Evolutionary conservation across 176 grass and related monocot species (phyloP).

Genomic region (Avena atlantica): DNA sequence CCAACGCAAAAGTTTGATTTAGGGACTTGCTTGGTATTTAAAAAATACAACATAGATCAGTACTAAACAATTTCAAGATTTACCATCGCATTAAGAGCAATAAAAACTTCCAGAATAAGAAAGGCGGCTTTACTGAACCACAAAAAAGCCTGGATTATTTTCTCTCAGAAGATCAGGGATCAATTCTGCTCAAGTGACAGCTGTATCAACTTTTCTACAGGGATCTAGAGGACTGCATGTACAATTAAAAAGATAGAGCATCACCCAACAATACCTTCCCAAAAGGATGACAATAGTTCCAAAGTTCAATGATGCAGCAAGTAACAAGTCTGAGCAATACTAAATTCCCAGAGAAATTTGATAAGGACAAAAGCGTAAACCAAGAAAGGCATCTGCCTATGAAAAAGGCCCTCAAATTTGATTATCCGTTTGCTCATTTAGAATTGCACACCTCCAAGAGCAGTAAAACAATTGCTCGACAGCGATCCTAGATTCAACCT

Average conservation of each 20-base stretch:
- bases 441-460: not conserved
- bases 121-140: not conserved
- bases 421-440: not conserved
- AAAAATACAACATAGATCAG: constrained; percentile 28
- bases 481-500: not conserved
- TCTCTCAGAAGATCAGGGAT: not conserved
- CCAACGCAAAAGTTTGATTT: not conserved
- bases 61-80: not conserved
- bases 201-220: not conserved
- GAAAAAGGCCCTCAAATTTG: not conserved
- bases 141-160: not conserved
- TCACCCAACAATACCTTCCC: not conserved
- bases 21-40: not conserved
- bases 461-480: not conserved
- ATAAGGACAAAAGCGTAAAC: not conserved
- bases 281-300: not conserved
- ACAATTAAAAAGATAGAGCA: constrained; percentile 10
- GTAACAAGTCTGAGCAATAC: not conserved
- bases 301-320: not conserved
- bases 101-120: constrained; percentile 6
- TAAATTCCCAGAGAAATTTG: not conserved
- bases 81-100: not conserved
- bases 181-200: not conserved
- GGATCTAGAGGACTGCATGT: constrained; percentile 14
- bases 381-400: constrained; percentile 26